Evolutionary conservation across 208 protist genomes (phyloP), one percentile per base, ranked within the genome.

Genomic region (Porcisia deanei): DNA sequence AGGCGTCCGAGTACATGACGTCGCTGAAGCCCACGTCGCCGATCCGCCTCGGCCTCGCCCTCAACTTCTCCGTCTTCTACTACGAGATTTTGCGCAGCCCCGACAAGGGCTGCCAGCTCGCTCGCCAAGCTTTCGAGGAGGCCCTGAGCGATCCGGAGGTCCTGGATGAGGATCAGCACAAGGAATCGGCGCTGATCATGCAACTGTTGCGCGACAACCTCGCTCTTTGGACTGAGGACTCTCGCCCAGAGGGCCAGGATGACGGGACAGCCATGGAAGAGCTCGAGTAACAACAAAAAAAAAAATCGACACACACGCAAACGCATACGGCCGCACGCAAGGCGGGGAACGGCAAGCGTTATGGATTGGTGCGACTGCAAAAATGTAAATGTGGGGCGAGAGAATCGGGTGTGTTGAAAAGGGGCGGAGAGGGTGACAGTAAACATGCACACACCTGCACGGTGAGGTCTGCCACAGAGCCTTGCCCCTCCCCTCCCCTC

Each of bases 31-130:
- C 90, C 4, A 94, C 99, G 37, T 95, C 99, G 80, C 99, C 99
- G 53, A 99, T 99, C 81, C 97, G 99, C 73, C 96, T 99, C 39
- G 99, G 99, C 73, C 98, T 99, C 54, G 99, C 98, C 18, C 95
- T 99, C 37, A 99, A 99, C 95, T 99, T 99, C 87, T 99, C 98
- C 57, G 99, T 99, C 52, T 99, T 99, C 87, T 99, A 99, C 86
- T 99, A 99, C 88, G 99, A 99, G 89, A 99, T 99, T 82, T 84
- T 99, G 25, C 99, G 99, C 78, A 92, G 89, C 59, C 98, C 98
- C 47, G 98, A 99, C 69, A 91, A 93, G 83, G 99, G 98, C 60
- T 99, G 98, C 86, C 84, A 97, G 74, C 88, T 99, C 47, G 99
- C 99, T 25, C 98, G 99, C 60, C 88, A 99, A 85, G 98, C 98